These are phyloP conservation scores for Fusarium dimerum DNA, from an alignment of 2,329 filamentous ascomycete species.

Conservation along the genomic window DNA sequence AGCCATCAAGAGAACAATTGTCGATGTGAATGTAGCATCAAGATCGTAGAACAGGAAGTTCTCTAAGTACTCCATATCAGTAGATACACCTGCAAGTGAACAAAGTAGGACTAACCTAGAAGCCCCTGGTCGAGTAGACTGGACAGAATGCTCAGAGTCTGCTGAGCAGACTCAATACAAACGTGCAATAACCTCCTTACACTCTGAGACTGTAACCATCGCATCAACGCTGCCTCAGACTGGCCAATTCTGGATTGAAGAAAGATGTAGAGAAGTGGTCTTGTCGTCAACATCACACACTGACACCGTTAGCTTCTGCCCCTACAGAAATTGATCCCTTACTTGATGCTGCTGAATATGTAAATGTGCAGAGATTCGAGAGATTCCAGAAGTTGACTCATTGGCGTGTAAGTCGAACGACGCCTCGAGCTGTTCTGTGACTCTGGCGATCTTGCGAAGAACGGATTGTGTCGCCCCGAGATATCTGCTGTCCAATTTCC, in stretches of 20 bases:
- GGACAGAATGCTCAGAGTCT: slow-evolving; percentile 12
- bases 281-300: slow-evolving; percentile 23
- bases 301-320: background rate
- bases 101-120: slow-evolving; percentile 3
- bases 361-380: slow-evolving; percentile 19
- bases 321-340: background rate
- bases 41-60: slow-evolving; percentile 16
- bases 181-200: slow-evolving; percentile 13
- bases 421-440: slow-evolving; percentile 18
- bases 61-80: slow-evolving; percentile 1
- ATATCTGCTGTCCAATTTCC: slow-evolving; percentile 25
- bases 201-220: slow-evolving; percentile 22
- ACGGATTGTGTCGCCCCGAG: slow-evolving; percentile 17
- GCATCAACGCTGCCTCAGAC: slow-evolving; percentile 19
- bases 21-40: slow-evolving; percentile 29
- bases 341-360: slow-evolving; percentile 24
- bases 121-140: slow-evolving; percentile 19
- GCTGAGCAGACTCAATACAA: slow-evolving; percentile 15
- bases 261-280: slow-evolving; percentile 21
- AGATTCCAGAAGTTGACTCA: slow-evolving; percentile 15
- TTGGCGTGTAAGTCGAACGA: slow-evolving; percentile 18
- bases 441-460: slow-evolving; percentile 20
- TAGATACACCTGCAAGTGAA: too few relatives aligned
- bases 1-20: slow-evolving; percentile 40
- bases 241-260: slow-evolving; percentile 21